Evolutionary conservation across 768 basidiomycete species (phyloP).

Genomic region (Psilocybe azurescens): DNA sequence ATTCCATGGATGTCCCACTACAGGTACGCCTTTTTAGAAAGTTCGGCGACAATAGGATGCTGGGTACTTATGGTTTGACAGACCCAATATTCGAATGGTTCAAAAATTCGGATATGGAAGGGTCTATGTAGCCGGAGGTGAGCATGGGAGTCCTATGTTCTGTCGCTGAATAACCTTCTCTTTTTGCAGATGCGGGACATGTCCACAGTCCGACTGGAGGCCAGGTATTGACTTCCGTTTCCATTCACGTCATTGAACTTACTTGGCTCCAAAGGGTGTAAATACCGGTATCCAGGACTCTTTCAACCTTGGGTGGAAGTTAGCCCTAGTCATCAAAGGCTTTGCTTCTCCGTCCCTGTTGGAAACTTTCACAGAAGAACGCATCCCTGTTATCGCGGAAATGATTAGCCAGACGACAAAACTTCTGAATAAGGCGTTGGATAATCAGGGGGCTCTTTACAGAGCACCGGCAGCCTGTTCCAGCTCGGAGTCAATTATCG

Average conservation of each 20-base stretch:
- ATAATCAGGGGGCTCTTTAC: slow-evolving; percentile 21
- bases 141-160: background rate
- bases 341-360: slow-evolving; percentile 31
- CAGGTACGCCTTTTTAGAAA: slow-evolving; percentile 24
- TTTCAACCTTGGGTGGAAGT: slow-evolving; percentile 30
- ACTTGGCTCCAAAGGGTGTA: slow-evolving; percentile 7
- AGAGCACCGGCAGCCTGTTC: slow-evolving; percentile 28
- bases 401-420: slow-evolving; percentile 35
- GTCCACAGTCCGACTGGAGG: slow-evolving; percentile 29
- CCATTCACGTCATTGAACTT: background rate
- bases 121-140: slow-evolving; percentile 30
- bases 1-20: slow-evolving; percentile 39
- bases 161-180: background rate
- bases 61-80: slow-evolving; percentile 2
- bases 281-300: slow-evolving; percentile 17
- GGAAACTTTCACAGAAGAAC: slow-evolving; percentile 36
- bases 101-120: slow-evolving; percentile 25
- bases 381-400: slow-evolving; percentile 39
- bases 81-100: slow-evolving; percentile 30
- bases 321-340: slow-evolving; percentile 34
- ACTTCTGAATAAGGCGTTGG: slow-evolving; percentile 17
- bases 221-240: slow-evolving; percentile 17
- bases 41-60: background rate
- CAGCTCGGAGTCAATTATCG: slow-evolving; percentile 60
- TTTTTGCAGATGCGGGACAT: slow-evolving; percentile 23